A percentile compares a stretch with the other conserved stretches of the same genome.
phyloP scores from a whole-genome alignment of 2,329 filamentous ascomycete species.

The Podosphaera xanthii region DNA sequence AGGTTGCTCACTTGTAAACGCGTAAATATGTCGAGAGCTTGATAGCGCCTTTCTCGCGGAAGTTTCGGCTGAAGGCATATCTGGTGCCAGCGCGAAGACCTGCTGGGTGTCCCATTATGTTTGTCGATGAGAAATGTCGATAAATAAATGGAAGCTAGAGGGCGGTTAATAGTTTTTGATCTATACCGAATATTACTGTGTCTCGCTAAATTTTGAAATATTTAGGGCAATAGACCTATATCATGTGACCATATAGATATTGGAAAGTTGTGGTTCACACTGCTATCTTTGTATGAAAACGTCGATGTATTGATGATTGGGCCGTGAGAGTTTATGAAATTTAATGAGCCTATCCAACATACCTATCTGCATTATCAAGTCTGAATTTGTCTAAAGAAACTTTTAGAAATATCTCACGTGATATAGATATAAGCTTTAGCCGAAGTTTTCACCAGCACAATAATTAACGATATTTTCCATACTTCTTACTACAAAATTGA shows the following conservation, averaged over 20 bases:
- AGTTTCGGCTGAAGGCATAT: constrained; percentile 64
- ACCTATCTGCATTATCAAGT: too few relatives aligned
- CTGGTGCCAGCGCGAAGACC: constrained; percentile 74
- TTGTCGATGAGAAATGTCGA: constrained; percentile 2
- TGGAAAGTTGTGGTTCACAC: too few relatives aligned
- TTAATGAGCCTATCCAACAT: too few relatives aligned
- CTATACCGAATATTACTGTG: too few relatives aligned
- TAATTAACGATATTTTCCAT: background rate
- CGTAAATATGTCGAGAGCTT: constrained; percentile 81
- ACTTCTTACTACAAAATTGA: background rate
- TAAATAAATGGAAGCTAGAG: background rate
- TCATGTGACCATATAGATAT: background rate
- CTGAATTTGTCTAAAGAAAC: too few relatives aligned
- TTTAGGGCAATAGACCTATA: background rate
- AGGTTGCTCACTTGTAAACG: constrained; percentile 54
- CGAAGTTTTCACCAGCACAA: background rate
- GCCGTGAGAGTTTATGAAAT: too few relatives aligned
- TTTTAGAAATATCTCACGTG: too few relatives aligned
- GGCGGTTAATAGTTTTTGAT: too few relatives aligned
- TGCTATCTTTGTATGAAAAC: too few relatives aligned
- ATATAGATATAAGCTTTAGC: background rate
- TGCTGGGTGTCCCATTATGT: constrained; percentile 41
- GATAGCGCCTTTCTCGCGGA: constrained; percentile 92
- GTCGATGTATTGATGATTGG: too few relatives aligned
- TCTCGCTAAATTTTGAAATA: background rate